These are phyloP conservation scores for Phytophthora crassamura DNA, from an alignment of 352 stramenopile species.

Conservation along the genomic window DNA sequence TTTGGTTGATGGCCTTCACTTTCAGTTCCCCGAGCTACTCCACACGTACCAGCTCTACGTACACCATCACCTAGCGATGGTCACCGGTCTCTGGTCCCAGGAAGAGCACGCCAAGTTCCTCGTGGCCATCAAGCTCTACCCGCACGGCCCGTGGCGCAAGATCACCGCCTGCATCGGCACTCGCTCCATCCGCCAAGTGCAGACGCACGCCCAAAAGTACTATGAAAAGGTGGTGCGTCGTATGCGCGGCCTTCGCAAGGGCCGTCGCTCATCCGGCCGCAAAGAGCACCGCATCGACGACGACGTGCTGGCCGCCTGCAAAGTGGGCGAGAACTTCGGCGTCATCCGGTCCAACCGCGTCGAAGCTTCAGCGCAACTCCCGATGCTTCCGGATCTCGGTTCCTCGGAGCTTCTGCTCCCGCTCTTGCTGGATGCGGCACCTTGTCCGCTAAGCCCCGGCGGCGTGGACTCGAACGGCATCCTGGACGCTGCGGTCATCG, in stretches of 20 bases:
- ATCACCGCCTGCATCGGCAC: conserved; percentile 58
- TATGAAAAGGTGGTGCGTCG: conserved; percentile 62
- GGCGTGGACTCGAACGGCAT: conserved; percentile 32
- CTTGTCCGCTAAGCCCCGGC: conserved; percentile 28
- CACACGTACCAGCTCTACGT: conserved; percentile 37
- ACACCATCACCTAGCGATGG: conserved; percentile 28
- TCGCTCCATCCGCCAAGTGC: conserved; percentile 61
- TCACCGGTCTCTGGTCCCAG: conserved; percentile 55
- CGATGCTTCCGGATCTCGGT: background rate
- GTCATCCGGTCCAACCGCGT: conserved; percentile 30
- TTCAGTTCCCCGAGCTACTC: conserved; percentile 22
- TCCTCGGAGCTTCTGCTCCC: conserved; percentile 21
- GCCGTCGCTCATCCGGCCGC: conserved; percentile 40
- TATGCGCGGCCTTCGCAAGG: conserved; percentile 54
- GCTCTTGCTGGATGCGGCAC: conserved; percentile 22
- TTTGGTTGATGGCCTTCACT: conserved; percentile 19
- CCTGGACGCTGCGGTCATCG: background rate
- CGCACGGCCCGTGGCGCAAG: conserved; percentile 59
- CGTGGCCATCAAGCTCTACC: conserved; percentile 54
- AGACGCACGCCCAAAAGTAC: conserved; percentile 73
- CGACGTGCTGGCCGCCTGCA: conserved; percentile 43
- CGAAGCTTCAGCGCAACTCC: background rate
- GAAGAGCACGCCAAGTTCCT: conserved; percentile 74
- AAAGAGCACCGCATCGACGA: conserved; percentile 53
- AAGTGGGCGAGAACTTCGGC: conserved; percentile 38